Percentiles rank a stretch among this genome's conserved stretches.
These are phyloP conservation scores for Alternaria viburni DNA, from an alignment of 2,329 filamentous ascomycete genomes.

Conservation along the genomic window DNA sequence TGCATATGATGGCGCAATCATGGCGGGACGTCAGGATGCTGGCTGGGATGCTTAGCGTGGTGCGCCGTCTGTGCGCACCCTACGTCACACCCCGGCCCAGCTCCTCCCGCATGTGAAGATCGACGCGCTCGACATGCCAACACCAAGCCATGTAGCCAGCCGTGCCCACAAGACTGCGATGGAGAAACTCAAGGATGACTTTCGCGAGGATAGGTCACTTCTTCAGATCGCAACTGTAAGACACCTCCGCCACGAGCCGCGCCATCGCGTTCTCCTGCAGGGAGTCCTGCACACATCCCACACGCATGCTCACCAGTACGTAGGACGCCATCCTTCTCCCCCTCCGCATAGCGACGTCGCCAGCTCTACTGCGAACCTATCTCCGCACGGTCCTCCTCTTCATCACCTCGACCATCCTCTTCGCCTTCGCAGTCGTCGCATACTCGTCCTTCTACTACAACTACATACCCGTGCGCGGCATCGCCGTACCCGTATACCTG, in stretches of 20 bases:
- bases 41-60: conserved; percentile 27
- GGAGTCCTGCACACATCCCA: background rate
- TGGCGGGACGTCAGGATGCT: background rate
- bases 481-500: conserved; percentile 67
- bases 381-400: conserved; percentile 64
- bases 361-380: conserved; percentile 68
- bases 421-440: conserved; percentile 64
- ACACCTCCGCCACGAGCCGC: background rate
- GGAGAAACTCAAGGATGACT: conserved; percentile 31
- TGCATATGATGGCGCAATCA: conserved; percentile 1
- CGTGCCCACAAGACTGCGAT: conserved; percentile 14
- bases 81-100: conserved; percentile 33
- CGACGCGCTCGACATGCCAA: conserved; percentile 10
- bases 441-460: conserved; percentile 72
- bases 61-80: conserved; percentile 28
- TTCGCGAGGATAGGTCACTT: conserved; percentile 17
- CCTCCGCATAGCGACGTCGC: conserved; percentile 63
- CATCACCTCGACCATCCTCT: conserved; percentile 60
- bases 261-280: background rate
- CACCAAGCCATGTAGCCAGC: conserved; percentile 2
- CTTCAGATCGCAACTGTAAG: conserved; percentile 30
- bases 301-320: conserved; percentile 11
- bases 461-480: conserved; percentile 70
- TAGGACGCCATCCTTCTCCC: conserved; percentile 63
- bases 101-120: conserved; percentile 33